phyloP scores from a whole-genome alignment of 208 protist species.

The Leishmania amazonensis region DNA sequence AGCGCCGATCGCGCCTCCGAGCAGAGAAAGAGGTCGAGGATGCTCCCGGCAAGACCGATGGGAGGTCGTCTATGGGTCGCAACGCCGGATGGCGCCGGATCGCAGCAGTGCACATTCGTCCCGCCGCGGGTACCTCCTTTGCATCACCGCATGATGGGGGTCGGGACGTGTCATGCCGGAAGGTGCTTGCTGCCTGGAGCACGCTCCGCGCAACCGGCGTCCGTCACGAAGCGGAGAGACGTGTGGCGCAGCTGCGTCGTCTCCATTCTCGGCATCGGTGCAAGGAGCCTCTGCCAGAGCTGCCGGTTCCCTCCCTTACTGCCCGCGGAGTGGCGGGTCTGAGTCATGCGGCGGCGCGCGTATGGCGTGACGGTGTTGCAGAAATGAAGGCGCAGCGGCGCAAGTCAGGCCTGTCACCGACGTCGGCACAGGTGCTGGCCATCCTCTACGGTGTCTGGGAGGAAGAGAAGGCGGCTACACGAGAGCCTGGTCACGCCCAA shows the following conservation, averaged over 20 bases:
- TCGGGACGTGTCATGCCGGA: constrained; percentile 15
- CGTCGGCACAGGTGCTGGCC: constrained; percentile 36
- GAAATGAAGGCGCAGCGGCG: constrained; percentile 31
- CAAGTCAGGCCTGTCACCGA: constrained; percentile 25
- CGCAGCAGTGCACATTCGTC: background rate
- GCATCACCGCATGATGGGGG: background rate
- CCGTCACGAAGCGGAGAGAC: constrained; percentile 11
- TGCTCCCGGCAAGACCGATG: background rate
- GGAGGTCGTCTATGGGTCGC: background rate
- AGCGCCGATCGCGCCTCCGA: constrained; percentile 3
- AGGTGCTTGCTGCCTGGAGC: constrained; percentile 28
- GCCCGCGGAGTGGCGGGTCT: background rate
- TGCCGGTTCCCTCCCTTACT: background rate
- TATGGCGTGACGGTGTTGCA: constrained; percentile 17
- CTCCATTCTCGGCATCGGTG: constrained; percentile 22
- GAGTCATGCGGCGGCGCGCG: background rate
- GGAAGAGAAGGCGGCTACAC: background rate
- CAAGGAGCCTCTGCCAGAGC: background rate
- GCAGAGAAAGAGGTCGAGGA: background rate
- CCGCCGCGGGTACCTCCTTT: background rate
- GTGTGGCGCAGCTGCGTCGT: constrained; percentile 22
- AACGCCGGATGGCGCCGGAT: background rate
- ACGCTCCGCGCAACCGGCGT: constrained; percentile 20
- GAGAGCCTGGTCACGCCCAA: background rate
- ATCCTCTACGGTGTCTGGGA: constrained; percentile 31